A percentile compares a stretch with the other conserved stretches of the same genome.
These are phyloP conservation scores for Anthracocystis setariae DNA, from an alignment of 1,284 basidiomycete species.

Conservation along the genomic window DNA sequence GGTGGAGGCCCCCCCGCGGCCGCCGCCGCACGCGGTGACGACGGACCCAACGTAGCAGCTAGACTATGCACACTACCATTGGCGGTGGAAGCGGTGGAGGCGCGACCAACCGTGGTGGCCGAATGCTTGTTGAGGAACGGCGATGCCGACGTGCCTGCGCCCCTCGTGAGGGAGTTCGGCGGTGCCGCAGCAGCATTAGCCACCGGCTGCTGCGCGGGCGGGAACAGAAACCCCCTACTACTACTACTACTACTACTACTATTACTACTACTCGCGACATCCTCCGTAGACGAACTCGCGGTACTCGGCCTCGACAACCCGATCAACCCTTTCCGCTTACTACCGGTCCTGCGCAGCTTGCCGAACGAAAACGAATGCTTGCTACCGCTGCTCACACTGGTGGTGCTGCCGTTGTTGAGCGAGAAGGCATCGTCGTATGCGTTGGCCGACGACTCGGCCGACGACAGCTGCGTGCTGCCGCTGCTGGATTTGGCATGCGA, in stretches of 20 bases:
- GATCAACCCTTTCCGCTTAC: slow-evolving; percentile 9
- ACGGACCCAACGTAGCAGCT: slow-evolving; percentile 18
- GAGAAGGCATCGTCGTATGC: slow-evolving; percentile 15
- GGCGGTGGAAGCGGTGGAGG: too few relatives aligned
- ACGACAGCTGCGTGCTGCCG: slow-evolving; percentile 27
- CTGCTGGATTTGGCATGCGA: slow-evolving; percentile 29
- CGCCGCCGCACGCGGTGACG: slow-evolving; percentile 3
- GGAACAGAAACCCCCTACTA: too few relatives aligned
- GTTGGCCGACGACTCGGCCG: slow-evolving; percentile 11
- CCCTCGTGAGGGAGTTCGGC: slow-evolving; percentile 18
- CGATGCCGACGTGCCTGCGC: slow-evolving; percentile 36
- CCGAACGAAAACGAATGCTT: slow-evolving; percentile 37
- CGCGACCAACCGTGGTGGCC: slow-evolving; percentile 37
- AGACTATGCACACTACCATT: too few relatives aligned
- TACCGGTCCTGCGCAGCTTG: slow-evolving; percentile 18
- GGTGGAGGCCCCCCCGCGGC: slow-evolving; percentile 16
- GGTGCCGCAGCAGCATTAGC: slow-evolving; percentile 13
- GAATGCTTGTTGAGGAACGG: slow-evolving; percentile 52
- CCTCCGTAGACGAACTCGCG: slow-evolving; percentile 30
- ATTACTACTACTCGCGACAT: slow-evolving; percentile 12
- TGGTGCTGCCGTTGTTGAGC: slow-evolving; percentile 27
- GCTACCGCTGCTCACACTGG: slow-evolving; percentile 29
- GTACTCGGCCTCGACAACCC: slow-evolving; percentile 19
- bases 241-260: slow-evolving; percentile 1
- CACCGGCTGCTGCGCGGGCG: not conserved